Base-by-base conservation (phyloP, 202 grass and related monocot species). In the Elaeis oleifera region DNA sequence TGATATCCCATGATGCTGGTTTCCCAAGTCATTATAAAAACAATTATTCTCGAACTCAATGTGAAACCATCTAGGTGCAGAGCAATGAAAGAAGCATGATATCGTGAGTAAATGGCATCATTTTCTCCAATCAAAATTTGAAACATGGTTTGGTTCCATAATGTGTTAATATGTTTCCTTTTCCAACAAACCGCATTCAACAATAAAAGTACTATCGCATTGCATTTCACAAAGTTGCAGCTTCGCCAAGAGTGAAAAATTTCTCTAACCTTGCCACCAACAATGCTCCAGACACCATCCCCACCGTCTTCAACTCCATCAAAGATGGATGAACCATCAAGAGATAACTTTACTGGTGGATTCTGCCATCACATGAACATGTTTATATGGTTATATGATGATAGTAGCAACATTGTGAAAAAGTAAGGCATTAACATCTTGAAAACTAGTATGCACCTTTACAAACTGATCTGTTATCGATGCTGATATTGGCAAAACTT, bases 211-310 rank as follows among this genome's bases (percentile, higher is more conserved):
- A 44, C 36, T 13, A 44, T 44, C 36, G 3, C 3, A 13, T 44
- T 44, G 36, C 36, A 13, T 13, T 9, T 44, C 36, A 44, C 36
- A 44, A 44, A 44, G 13, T 13, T 44, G 36, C 36, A 44, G 9
- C 36, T 44, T 44, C 11, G 6, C 36, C 36, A 44, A 56, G 19
- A 56, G 3, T 56, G 13, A 21, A 18, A 56, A 56, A 0, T 54
- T 23, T 61, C 25, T 24, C 67, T 77, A 65, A 97, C 92, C 84
- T 97, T 97, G 16, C 92, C 88, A 56, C 92, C 88, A 16, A 97
- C 92, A 72, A 97, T 86, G 75, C 36, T 86, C 92, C 92, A 97
- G 58, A 86, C 77, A 24, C 88, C 92, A 18, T 89, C 92, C 69
- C 79, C 77, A 70, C 79, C 77, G 62, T 80, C 84, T 64, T 97